A percentile compares a stretch with the other conserved stretches of the same genome.
Conservation (phyloP, 345 rosid species). For the Aquilaria sinensis region DNA sequence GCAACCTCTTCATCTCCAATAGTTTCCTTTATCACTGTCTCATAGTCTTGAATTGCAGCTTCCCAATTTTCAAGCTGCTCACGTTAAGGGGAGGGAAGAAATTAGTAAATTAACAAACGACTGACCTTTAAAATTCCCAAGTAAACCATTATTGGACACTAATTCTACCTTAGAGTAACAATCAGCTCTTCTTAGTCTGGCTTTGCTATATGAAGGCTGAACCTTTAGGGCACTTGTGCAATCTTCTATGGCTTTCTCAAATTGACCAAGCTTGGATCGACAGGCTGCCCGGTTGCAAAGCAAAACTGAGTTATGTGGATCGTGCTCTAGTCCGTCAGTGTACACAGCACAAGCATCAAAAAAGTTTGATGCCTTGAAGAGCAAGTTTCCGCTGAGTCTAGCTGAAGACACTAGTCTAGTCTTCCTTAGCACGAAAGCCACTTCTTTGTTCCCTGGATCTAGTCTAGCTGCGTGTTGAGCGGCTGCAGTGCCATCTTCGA, state of each 20-base stretch:
- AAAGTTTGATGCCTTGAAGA: conserved; percentile 58
- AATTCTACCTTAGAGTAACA: conserved; percentile 59
- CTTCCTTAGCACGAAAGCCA: conserved; percentile 26
- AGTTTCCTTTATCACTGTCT: conserved; percentile 54
- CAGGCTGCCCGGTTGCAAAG: conserved; percentile 94
- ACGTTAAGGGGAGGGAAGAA: not conserved
- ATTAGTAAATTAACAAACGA: not conserved
- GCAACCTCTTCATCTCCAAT: conserved; percentile 64
- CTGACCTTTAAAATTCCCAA: not conserved
- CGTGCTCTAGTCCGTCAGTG: conserved; percentile 72
- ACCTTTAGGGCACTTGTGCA: conserved; percentile 62
- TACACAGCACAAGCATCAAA: conserved; percentile 60
- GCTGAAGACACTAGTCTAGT: conserved; percentile 56
- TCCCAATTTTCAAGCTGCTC: conserved; percentile 74
- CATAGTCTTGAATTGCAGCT: conserved; percentile 68
- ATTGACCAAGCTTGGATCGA: conserved; percentile 55
- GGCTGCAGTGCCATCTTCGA: conserved; percentile 66
- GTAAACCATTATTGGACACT: not conserved
- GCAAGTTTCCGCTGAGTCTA: conserved; percentile 65
- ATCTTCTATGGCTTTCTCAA: conserved; percentile 72
- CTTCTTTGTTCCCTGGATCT: conserved; percentile 63
- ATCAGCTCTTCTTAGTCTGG: conserved; percentile 76
- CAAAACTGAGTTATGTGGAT: conserved; percentile 66
- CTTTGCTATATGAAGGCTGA: conserved; percentile 69
- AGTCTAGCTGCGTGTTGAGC: conserved; percentile 69